phyloP scores from a whole-genome alignment of 306 rosid genomes.

The Leucaena leucocephala region DNA sequence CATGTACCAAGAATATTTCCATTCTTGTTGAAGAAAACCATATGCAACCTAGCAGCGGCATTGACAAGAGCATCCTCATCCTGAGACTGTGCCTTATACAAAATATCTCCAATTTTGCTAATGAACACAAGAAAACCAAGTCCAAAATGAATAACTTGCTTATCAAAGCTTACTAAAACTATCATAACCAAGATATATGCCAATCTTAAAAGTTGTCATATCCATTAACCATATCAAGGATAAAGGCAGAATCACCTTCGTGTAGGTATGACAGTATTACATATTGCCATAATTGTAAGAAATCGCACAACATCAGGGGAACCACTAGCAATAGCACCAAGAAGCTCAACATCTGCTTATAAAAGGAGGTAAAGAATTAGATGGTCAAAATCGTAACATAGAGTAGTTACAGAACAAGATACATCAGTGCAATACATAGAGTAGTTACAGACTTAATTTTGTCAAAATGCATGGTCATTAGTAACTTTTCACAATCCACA shows the following conservation, averaged over 20 bases:
- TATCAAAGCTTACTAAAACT: slow-evolving; percentile 9
- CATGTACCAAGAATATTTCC: slow-evolving; percentile 70
- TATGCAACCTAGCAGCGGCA: slow-evolving; percentile 85
- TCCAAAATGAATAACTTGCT: slow-evolving; percentile 21
- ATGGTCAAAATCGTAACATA: slow-evolving; percentile 33
- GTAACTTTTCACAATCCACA: not conserved
- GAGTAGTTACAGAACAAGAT: slow-evolving; percentile 26
- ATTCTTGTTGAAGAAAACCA: slow-evolving; percentile 79
- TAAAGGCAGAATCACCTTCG: slow-evolving; percentile 62
- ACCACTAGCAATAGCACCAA: slow-evolving; percentile 69
- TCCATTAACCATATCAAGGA: slow-evolving; percentile 31
- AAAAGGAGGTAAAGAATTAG: slow-evolving; percentile 44
- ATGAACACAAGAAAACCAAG: slow-evolving; percentile 37
- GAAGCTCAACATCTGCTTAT: slow-evolving; percentile 74
- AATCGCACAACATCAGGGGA: slow-evolving; percentile 76
- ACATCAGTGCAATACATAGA: slow-evolving; percentile 27
- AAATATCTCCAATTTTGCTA: slow-evolving; percentile 85
- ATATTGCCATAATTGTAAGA: slow-evolving; percentile 91
- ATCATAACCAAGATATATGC: slow-evolving; percentile 21
- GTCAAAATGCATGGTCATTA: not conserved
- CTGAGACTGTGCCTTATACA: slow-evolving; percentile 98
- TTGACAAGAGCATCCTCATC: slow-evolving; percentile 98
- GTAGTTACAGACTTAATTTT: not conserved
- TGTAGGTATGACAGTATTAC: slow-evolving; percentile 88
- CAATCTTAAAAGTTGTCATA: slow-evolving; percentile 3